Percentiles rank a stretch among this genome's conserved stretches.
phyloP scores from a whole-genome alignment of 208 protist genomes.

The Phytomonas sp. region DNA sequence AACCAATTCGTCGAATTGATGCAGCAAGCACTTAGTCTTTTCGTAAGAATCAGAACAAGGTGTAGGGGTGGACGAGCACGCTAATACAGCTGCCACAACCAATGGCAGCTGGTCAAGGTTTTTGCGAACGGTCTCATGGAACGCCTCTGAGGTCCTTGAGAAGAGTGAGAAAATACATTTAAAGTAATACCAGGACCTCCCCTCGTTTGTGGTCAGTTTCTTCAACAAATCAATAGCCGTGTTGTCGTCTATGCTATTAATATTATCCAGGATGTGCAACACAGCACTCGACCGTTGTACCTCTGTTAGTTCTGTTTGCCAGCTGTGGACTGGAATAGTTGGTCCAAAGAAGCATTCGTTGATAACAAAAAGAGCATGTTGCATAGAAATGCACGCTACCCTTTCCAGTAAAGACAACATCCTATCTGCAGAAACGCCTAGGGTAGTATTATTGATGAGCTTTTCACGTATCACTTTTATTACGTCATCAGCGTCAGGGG shows the following conservation, averaged over 20 bases:
- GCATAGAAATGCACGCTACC: background rate
- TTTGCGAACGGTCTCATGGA: background rate
- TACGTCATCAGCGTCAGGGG: conserved; percentile 7
- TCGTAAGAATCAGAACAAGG: background rate
- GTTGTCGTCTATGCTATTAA: background rate
- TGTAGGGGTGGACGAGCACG: background rate
- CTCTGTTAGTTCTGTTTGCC: background rate
- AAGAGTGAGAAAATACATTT: background rate
- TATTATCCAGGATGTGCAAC: background rate
- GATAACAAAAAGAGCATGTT: background rate
- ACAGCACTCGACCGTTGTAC: background rate
- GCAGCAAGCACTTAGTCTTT: background rate
- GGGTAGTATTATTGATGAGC: conserved; percentile 11
- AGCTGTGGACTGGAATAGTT: background rate
- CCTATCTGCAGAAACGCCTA: background rate
- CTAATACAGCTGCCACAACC: background rate
- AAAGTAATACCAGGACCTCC: background rate
- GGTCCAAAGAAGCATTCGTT: background rate
- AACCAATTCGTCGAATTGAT: background rate
- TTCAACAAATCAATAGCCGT: background rate
- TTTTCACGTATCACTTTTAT: conserved; percentile 13
- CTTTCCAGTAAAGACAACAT: background rate
- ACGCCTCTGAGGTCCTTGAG: background rate
- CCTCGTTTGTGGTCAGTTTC: background rate
- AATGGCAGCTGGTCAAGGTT: background rate